Evolutionary conservation across 352 stramenopile genomes (phyloP), one percentile per base, ranked within the genome.

Genomic region (Pythium myriotylum): DNA sequence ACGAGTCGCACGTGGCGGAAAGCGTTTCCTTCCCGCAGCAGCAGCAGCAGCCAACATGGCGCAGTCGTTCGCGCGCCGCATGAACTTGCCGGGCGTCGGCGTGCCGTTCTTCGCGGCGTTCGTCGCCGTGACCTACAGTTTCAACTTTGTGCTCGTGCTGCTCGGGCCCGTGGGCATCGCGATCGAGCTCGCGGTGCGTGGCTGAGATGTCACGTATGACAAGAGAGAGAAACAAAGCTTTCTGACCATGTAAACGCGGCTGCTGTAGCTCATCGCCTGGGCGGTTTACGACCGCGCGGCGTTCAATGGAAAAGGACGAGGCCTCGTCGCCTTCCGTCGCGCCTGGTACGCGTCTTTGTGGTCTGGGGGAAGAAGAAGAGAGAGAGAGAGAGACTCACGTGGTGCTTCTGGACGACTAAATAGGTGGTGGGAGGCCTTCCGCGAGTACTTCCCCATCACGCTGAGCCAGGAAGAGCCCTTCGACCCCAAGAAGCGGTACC

Each of bases 401-500:
- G 29, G 22, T n/a, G 4, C 1, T 26, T n/a, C n/a, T n/a, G n/a
- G n/a, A n/a, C n/a, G n/a, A n/a, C n/a, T n/a, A n/a, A 47, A 5
- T 54, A 83, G 74, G 68, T 79, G 70, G 63, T 82, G 70, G 71
- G 64, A 77, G 20, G 48, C 56, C 4, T 70, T 76, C 26, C 70
- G 65, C 29, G 46, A 60, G 35, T 85, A 85, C 29, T 85, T 85
- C 33, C 68, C 76, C 0, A 26, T 82, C 10, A 58, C 67, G 37
- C 54, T 81, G 29, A 57, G 54, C 46, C 76, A 85, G 43, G 76
- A 85, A 46, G 61, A 67, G n/a, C 47, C 60, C 6, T 77, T 81
- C 20, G 72, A 79, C 58, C 32, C 68, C 2, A 32, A 17, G 8
- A 70, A 79, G 49, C 55, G 54, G 24, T 68, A 83, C 42, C 46